phyloP scores from a whole-genome alignment of 2,329 filamentous ascomycete genomes.

The Fusarium verrucosum region DNA sequence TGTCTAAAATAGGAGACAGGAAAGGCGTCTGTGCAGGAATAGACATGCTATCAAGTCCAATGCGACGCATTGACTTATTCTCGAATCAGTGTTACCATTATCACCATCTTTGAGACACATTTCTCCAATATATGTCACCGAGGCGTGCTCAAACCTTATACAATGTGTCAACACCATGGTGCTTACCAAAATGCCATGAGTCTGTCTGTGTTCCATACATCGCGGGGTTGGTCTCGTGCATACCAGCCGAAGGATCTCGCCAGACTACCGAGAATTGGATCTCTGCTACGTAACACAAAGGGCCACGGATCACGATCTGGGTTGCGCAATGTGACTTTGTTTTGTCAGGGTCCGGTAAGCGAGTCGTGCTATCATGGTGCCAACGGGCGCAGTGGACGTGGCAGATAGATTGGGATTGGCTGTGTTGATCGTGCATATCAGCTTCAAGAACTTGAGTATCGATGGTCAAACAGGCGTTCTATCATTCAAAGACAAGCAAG shows the following conservation, averaged over 20 bases:
- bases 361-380: conserved; percentile 5
- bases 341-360: conserved; percentile 24
- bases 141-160: neutral
- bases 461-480: neutral
- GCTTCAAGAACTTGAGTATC: too few relatives aligned
- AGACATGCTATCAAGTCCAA: neutral
- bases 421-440: too few relatives aligned
- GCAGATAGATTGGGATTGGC: conserved; percentile 5
- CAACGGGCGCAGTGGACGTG: neutral
- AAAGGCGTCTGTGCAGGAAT: conserved; percentile 11
- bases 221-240: neutral
- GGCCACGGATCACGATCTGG: conserved; percentile 14
- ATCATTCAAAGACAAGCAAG: neutral
- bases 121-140: neutral
- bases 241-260: conserved; percentile 6
- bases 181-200: conserved; percentile 7
- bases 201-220: neutral
- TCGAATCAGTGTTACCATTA: neutral
- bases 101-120: neutral
- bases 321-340: conserved; percentile 26
- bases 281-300: conserved; percentile 3
- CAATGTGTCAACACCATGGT: conserved; percentile 3
- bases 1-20: conserved; percentile 16
- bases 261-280: conserved; percentile 8
- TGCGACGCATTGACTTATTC: conserved; percentile 8